Conservation (phyloP, 306 rosid species). For the Benincasa hispida region DNA sequence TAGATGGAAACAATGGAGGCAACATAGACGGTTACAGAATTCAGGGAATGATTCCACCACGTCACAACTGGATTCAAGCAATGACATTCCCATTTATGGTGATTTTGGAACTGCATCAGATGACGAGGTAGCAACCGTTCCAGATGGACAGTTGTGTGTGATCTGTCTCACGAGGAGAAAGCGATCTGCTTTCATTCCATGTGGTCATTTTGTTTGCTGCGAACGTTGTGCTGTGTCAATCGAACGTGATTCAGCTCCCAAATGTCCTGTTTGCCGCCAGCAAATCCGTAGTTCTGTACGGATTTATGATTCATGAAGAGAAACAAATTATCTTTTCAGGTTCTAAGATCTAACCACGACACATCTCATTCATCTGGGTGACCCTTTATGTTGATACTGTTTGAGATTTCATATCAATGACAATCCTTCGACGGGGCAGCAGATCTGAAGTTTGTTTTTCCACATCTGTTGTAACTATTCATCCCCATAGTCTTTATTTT, state of each 20-base stretch:
- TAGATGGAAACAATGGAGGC: slow-evolving; percentile 67
- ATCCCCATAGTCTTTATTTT: neutral
- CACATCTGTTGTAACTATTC: neutral
- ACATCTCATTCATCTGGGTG: neutral
- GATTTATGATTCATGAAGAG: slow-evolving; percentile 43
- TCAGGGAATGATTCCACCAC: slow-evolving; percentile 18
- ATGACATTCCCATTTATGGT: slow-evolving; percentile 9
- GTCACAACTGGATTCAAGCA: slow-evolving; percentile 24
- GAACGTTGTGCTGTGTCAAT: slow-evolving; percentile 55
- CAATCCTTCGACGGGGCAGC: neutral
- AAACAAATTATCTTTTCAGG: neutral
- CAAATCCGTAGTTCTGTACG: slow-evolving; percentile 56
- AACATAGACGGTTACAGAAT: slow-evolving; percentile 25
- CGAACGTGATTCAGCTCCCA: slow-evolving; percentile 51
- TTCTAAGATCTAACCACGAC: neutral
- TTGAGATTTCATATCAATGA: neutral
- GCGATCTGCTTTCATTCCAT: slow-evolving; percentile 74
- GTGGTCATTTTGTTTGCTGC: slow-evolving; percentile 90
- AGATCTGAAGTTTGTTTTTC: neutral
- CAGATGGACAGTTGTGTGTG: slow-evolving; percentile 69
- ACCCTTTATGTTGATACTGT: neutral
- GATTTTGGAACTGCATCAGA: slow-evolving; percentile 25
- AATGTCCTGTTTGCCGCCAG: slow-evolving; percentile 88
- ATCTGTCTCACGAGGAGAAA: slow-evolving; percentile 80
- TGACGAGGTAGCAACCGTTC: slow-evolving; percentile 46